Evolutionary conservation across 179 eudicot genomes (phyloP), one percentile per base, ranked within the genome.

Genomic region (Beta corolliflora): DNA sequence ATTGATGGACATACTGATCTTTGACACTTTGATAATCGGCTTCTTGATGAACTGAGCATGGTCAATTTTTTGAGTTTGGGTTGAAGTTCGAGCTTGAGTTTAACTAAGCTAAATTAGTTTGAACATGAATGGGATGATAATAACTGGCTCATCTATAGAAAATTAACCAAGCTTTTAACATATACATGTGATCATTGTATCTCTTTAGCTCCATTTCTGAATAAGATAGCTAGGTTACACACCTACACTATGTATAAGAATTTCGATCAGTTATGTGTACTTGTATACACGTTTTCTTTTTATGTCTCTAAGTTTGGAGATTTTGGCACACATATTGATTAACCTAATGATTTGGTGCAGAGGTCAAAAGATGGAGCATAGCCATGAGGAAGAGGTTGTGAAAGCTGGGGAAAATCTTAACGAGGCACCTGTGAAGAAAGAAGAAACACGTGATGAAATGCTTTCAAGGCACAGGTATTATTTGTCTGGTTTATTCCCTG

Each of bases 401-500:
- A 77, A 64, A 15, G 77, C 85, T 46, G 84, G 81, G 79, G 90
- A 82, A 68, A 66, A 83, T 80, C 71, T 85, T 23, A 89, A 85
- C 76, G 81, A 60, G 59, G 78, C 77, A 44, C 50, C 88, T 60
- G 74, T 73, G 44, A 76, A 83, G 84, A 85, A 85, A 31, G 77
- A 83, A 53, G 97, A 94, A 90, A 89, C 91, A 58, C 94, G 91
- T 71, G 94, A 93, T 83, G 97, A 93, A 88, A 89, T 94, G 92
- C 93, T 94, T 66, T 81, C 96, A 59, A 93, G 97, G 81, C 98
- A 94, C 83, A 89, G 98, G 98, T 94, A 76, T 18, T 36, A 61
- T 77, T 16, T 71, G 46, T 46, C 71, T 50, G 41, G 41, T 36
- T 36, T 36, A 36, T 36, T 36, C 41, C 41, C 3, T 61, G 1